Evolutionary conservation across 495 filamentous ascomycete species (phyloP), one percentile per base, ranked within the genome.

Genomic region (Hyphodiscus hymeniophilus): DNA sequence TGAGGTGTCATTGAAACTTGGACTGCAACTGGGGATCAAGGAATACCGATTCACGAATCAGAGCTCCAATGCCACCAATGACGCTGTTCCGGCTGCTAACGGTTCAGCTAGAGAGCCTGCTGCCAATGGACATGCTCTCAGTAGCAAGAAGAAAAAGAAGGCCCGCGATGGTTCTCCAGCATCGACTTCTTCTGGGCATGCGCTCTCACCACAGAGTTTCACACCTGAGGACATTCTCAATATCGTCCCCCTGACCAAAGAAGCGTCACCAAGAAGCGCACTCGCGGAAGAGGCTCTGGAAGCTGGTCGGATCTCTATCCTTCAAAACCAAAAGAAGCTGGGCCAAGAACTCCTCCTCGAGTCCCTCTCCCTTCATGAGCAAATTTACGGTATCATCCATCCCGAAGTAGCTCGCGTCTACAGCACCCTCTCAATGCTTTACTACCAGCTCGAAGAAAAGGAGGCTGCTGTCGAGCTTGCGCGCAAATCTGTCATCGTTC

Each of bases 311-410:
- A 90, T 96, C 58, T 95, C 90, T 32, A 81, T 99, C 59, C 81
- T 87, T 64, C 90, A 96, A 62, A 84, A 88, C 60, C 86, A 97
- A 68, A 89, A 90, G 69, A 91, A 95, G 63, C 76, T 97, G 39
- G 94, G 94, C 42, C 91, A 95, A 68, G 92, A 97, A 63, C 79
- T 99, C 42, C 77, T 99, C 31, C 72, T 97, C 38, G 94, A 99
- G 63, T 95, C 89, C 17, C 73, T 99, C 51, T 94, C 92, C 38
- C 74, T 99, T 24, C 89, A 99, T 59, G 94, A 99, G 68, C 94
- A 99, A 66, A 96, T 99, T 59, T 99, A 99, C 59, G 94, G 94
- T 48, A 89, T 96, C 33, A 75, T 99, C 18, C 94, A 99, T 63
- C 89, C 94, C 10, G 94, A 99, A 66, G 90, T 97, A 55, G 90